Evolutionary conservation across 2,329 filamentous ascomycete genomes (phyloP).

Genomic region (Nakataea oryzae): DNA sequence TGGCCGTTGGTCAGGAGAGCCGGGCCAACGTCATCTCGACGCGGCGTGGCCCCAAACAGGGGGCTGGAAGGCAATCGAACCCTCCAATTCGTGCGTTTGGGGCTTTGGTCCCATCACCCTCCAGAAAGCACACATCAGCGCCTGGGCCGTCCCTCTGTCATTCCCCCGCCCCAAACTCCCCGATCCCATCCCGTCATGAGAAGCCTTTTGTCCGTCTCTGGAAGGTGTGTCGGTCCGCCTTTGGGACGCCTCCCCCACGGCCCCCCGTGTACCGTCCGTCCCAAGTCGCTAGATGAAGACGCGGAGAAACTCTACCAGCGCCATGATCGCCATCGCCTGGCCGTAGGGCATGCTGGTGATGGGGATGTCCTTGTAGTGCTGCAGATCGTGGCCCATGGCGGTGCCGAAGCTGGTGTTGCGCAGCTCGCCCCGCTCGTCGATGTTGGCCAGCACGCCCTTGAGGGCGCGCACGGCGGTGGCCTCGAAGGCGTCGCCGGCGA

Average conservation of each 20-base stretch:
- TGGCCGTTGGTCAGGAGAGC: too few species aligned
- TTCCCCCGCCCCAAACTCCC: too few species aligned
- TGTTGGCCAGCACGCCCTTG: constrained; percentile 53
- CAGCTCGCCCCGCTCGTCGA: constrained; percentile 59
- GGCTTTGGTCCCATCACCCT: background rate
- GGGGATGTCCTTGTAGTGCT: constrained; percentile 70
- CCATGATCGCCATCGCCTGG: constrained; percentile 78
- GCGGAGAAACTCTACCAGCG: constrained; percentile 62
- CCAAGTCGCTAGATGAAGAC: constrained; percentile 31
- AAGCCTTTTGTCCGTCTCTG: background rate
- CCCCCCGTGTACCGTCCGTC: too few species aligned
- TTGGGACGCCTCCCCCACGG: background rate
- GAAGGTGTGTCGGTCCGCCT: background rate
- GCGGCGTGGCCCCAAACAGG: too few species aligned
- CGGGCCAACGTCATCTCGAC: too few species aligned
- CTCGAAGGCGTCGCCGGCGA: constrained; percentile 46
- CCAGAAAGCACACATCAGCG: background rate
- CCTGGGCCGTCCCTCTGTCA: too few species aligned
- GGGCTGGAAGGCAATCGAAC: too few species aligned
- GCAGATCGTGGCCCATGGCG: constrained; percentile 60
- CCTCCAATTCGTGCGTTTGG: too few species aligned
- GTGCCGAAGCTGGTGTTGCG: constrained; percentile 70
- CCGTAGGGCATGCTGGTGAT: constrained; percentile 77
- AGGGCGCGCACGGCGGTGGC: constrained; percentile 55
- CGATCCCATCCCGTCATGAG: background rate